Conservation (phyloP, 345 rosid genomes). For the Turritis glabra region DNA sequence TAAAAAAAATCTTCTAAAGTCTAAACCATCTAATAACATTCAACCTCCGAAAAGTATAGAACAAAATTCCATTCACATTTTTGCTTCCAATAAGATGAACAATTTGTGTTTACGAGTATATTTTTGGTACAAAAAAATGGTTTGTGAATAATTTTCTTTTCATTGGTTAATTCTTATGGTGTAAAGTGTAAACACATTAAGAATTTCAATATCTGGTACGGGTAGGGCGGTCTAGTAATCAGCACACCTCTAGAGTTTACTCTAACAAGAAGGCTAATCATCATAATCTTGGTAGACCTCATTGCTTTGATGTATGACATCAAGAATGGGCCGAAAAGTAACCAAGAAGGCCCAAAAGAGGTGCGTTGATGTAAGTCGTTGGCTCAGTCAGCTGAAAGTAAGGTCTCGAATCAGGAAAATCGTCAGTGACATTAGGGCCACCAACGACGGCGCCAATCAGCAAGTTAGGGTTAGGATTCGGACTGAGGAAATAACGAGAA, state of each 20-base stretch:
- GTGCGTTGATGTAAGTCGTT: conserved; percentile 94
- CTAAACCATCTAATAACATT: no score
- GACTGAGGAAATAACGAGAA: conserved; percentile 56
- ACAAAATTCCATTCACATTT: no score
- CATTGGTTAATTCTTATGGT: no score
- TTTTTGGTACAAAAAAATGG: neutral
- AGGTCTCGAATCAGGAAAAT: conserved; percentile 79
- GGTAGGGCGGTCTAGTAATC: conserved; percentile 22
- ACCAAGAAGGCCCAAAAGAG: conserved; percentile 81
- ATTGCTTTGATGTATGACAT: conserved; percentile 1
- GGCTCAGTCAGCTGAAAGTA: conserved; percentile 88
- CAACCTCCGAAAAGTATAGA: no score
- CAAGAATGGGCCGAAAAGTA: conserved; percentile 65
- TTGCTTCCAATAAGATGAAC: neutral
- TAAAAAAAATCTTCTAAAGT: no score
- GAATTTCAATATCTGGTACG: neutral
- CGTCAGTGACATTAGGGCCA: conserved; percentile 79
- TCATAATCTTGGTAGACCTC: neutral
- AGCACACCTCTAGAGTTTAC: conserved; percentile 31
- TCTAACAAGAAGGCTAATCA: neutral
- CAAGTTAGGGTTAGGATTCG: conserved; percentile 73
- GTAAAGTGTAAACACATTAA: neutral
- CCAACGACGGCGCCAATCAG: conserved; percentile 86
- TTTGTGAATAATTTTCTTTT: neutral
- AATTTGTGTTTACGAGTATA: neutral